Conservation (phyloP, 192 early-diverging fungal genomes). For the Geranomyces michiganensis region DNA sequence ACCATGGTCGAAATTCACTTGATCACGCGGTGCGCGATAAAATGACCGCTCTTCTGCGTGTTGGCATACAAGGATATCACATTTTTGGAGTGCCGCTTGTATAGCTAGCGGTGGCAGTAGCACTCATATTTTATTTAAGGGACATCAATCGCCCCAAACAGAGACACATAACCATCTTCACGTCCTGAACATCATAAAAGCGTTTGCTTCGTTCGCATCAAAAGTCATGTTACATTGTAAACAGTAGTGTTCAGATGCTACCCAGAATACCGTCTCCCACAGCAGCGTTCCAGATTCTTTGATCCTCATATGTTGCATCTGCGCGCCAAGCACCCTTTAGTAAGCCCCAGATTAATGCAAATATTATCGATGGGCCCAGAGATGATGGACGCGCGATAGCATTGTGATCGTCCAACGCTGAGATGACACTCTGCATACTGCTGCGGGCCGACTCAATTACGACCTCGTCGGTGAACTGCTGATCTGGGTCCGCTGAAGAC, state of each 20-base stretch:
- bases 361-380: background rate
- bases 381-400: background rate
- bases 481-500: background rate
- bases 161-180: too few species aligned
- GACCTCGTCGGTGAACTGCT: background rate
- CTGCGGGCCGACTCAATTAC: background rate
- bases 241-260: constrained; percentile 1
- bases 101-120: too few species aligned
- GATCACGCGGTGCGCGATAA: constrained; percentile 1
- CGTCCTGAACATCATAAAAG: too few species aligned
- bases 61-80: too few species aligned
- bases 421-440: background rate
- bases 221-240: too few species aligned
- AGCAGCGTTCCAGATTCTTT: constrained; percentile 10
- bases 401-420: background rate
- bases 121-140: too few species aligned
- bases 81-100: too few species aligned
- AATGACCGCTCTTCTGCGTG: too few species aligned
- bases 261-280: constrained; percentile 16
- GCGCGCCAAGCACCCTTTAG: background rate
- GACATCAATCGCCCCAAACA: too few species aligned
- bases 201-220: too few species aligned
- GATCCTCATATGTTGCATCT: constrained; percentile 13
- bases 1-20: constrained; percentile 32
- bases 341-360: constrained; percentile 1